These are phyloP conservation scores for Neofusicoccum kwambonambiense DNA, from an alignment of 2,329 filamentous ascomycete genomes.

Conservation along the genomic window DNA sequence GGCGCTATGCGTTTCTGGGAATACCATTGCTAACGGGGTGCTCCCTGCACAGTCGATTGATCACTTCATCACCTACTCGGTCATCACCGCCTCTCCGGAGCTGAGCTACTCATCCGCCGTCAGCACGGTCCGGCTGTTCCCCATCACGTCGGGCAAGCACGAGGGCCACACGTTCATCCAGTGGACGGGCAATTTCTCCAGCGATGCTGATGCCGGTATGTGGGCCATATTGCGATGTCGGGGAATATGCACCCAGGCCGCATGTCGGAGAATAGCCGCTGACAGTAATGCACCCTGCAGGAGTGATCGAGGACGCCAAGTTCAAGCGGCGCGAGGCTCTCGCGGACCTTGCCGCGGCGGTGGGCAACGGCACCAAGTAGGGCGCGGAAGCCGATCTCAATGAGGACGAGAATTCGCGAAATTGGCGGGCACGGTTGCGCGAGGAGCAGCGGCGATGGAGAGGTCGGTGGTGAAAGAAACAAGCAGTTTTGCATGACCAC, in stretches of 20 bases:
- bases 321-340: constrained; percentile 74
- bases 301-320: constrained; percentile 71
- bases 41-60: constrained; percentile 57
- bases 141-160: constrained; percentile 64
- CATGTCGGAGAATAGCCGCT: constrained; percentile 13
- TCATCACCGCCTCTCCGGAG: constrained; percentile 66
- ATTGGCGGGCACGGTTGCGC: constrained; percentile 12
- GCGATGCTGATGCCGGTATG: constrained; percentile 67
- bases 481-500: background rate
- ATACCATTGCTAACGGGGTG: background rate
- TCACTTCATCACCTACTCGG: constrained; percentile 72
- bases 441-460: background rate
- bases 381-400: background rate
- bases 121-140: constrained; percentile 64
- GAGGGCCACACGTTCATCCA: constrained; percentile 66
- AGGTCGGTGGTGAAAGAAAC: background rate
- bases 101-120: constrained; percentile 66
- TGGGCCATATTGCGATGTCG: constrained; percentile 18
- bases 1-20: constrained; percentile 5
- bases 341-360: constrained; percentile 60
- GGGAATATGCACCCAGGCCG: background rate
- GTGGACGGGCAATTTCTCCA: constrained; percentile 69
- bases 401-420: background rate
- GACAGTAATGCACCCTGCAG: constrained; percentile 36
- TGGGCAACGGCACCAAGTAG: constrained; percentile 22